phyloP scores from a whole-genome alignment of 2,329 filamentous ascomycete species.

The Apiospora saccharicola region DNA sequence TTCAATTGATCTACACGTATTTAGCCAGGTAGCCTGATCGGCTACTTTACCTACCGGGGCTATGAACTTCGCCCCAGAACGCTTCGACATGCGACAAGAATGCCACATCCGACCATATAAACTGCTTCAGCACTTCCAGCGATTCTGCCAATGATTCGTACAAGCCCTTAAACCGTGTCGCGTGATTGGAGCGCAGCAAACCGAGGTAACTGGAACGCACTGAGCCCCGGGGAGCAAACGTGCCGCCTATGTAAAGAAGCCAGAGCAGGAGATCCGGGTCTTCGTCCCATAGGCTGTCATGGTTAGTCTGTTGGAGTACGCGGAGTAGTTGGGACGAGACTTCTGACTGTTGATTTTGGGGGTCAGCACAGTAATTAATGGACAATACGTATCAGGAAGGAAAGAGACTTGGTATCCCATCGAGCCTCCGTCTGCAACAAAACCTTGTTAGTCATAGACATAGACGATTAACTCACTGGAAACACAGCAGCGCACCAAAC shows the following conservation, averaged over 20 bases:
- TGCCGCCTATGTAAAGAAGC: not conserved
- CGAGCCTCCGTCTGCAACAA: not conserved
- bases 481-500: conserved; percentile 48
- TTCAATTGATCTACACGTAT: too few relatives aligned
- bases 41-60: not conserved
- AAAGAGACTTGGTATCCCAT: not conserved
- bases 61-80: conserved; percentile 43
- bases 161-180: conserved; percentile 29
- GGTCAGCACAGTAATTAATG: not conserved
- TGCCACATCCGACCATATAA: conserved; percentile 50
- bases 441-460: not conserved
- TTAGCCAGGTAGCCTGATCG: too few relatives aligned
- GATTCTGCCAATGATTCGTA: conserved; percentile 44
- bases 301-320: conserved; percentile 39
- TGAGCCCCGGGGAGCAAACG: not conserved
- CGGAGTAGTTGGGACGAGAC: conserved; percentile 42
- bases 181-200: conserved; percentile 39
- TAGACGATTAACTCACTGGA: conserved; percentile 44
- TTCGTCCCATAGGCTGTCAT: conserved; percentile 43
- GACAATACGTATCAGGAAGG: not conserved
- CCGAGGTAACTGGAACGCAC: not conserved
- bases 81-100: conserved; percentile 41
- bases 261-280: conserved; percentile 40
- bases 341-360: conserved; percentile 36
- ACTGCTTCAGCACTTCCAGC: conserved; percentile 41